phyloP scores from a whole-genome alignment of 176 grass and related monocot species.

The Leersia perrieri region DNA sequence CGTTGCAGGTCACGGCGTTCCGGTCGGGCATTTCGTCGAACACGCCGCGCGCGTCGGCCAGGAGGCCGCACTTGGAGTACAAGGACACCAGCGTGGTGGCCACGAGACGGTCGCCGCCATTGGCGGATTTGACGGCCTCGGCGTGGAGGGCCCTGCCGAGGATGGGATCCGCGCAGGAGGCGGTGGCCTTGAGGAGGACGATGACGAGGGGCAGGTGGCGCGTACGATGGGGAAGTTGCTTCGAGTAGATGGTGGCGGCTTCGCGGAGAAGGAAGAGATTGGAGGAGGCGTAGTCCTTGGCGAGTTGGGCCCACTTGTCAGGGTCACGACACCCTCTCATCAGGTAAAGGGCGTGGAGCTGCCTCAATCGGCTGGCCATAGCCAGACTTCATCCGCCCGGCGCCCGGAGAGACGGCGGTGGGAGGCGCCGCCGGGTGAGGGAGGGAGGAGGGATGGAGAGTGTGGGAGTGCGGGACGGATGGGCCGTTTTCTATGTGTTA shows the following conservation, averaged over 20 bases:
- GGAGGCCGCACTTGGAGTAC: slow-evolving; percentile 47
- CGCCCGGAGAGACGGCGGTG: no score
- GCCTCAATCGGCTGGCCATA: slow-evolving; percentile 34
- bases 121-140: slow-evolving; percentile 37
- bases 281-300: slow-evolving; percentile 39
- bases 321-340: background rate
- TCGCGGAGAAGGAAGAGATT: slow-evolving; percentile 27
- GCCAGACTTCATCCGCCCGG: background rate
- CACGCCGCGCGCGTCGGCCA: slow-evolving; percentile 18
- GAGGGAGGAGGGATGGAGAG: no score
- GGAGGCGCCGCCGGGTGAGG: no score
- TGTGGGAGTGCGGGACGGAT: no score
- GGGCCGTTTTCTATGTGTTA: no score
- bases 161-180: background rate
- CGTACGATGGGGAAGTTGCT: slow-evolving; percentile 28
- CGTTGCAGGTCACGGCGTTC: slow-evolving; percentile 46
- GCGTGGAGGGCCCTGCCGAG: slow-evolving; percentile 50
- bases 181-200: slow-evolving; percentile 52
- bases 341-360: slow-evolving; percentile 40
- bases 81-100: slow-evolving; percentile 58
- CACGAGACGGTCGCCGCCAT: slow-evolving; percentile 29
- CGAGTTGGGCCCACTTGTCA: slow-evolving; percentile 32
- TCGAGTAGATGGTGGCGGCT: slow-evolving; percentile 43
- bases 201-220: slow-evolving; percentile 49
- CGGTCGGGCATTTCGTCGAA: slow-evolving; percentile 54